These are phyloP conservation scores for Oehlia diaphana DNA, from an alignment of 192 early-diverging fungal species.

Conservation along the genomic window DNA sequence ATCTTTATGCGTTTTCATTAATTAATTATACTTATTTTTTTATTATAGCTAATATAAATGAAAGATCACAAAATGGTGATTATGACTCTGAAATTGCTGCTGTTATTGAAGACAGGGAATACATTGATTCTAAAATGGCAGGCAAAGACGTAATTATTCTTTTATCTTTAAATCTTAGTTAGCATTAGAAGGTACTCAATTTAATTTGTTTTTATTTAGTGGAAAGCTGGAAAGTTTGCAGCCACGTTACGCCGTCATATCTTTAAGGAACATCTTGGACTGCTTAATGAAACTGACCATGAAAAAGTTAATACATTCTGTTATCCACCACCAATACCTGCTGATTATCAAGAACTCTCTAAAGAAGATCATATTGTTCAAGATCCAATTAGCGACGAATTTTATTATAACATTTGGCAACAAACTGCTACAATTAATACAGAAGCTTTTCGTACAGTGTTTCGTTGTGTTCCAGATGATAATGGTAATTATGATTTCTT, in stretches of 20 bases:
- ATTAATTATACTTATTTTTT: neutral
- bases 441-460: slow-evolving; percentile 71
- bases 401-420: slow-evolving; percentile 61
- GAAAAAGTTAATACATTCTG: slow-evolving; percentile 32
- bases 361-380: slow-evolving; percentile 46
- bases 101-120: slow-evolving; percentile 76
- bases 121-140: slow-evolving; percentile 68
- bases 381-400: slow-evolving; percentile 67
- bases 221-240: slow-evolving; percentile 71
- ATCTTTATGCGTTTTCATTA: neutral
- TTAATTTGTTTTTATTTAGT: slow-evolving; percentile 36
- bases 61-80: slow-evolving; percentile 82
- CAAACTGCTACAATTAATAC: slow-evolving; percentile 67
- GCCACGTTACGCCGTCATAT: slow-evolving; percentile 71
- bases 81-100: slow-evolving; percentile 89
- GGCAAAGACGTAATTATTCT: slow-evolving; percentile 48
- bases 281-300: slow-evolving; percentile 53
- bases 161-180: neutral
- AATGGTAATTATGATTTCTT: slow-evolving; percentile 32
- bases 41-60: slow-evolving; percentile 73
- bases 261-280: slow-evolving; percentile 83
- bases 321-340: slow-evolving; percentile 33
- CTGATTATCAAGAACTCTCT: slow-evolving; percentile 34
- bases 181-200: neutral
- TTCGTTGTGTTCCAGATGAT: slow-evolving; percentile 85